phyloP scores from a whole-genome alignment of 2,329 filamentous ascomycete genomes.

The Pseudogymnoascus sp. region DNA sequence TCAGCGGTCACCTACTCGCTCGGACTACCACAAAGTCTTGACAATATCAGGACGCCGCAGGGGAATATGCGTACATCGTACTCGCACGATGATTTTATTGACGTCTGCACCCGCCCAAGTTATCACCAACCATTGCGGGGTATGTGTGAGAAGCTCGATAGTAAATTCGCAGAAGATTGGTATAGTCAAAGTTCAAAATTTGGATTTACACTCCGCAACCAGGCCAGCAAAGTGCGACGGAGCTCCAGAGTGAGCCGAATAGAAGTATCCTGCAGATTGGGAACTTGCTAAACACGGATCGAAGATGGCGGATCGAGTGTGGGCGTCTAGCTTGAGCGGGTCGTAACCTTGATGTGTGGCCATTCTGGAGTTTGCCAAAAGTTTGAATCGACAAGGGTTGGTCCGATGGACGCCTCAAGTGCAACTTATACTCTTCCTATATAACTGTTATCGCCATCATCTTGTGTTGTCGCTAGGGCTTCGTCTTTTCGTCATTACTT shows the following conservation, averaged over 20 bases:
- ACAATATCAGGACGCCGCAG: slow-evolving; percentile 14
- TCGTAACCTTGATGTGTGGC: neutral
- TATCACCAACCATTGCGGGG: slow-evolving; percentile 25
- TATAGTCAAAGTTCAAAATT: slow-evolving; percentile 15
- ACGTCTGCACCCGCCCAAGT: slow-evolving; percentile 26
- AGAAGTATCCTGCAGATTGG: slow-evolving; percentile 26
- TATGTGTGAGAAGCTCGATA: slow-evolving; percentile 24
- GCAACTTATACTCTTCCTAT: neutral
- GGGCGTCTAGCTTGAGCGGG: neutral
- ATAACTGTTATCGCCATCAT: neutral
- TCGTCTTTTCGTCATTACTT: neutral
- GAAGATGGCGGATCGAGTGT: slow-evolving; percentile 12
- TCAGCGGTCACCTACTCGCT: slow-evolving; percentile 22
- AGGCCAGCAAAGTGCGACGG: neutral
- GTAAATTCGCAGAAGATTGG: slow-evolving; percentile 27
- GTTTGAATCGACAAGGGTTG: neutral
- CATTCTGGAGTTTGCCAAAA: neutral
- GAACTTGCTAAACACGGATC: slow-evolving; percentile 26
- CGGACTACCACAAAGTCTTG: slow-evolving; percentile 19
- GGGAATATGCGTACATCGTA: slow-evolving; percentile 8
- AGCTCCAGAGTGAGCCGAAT: slow-evolving; percentile 18
- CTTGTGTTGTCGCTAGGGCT: neutral
- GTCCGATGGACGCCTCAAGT: neutral
- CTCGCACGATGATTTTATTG: slow-evolving; percentile 25
- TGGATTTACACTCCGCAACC: slow-evolving; percentile 15